Evolutionary conservation across 192 early-diverging fungal species (phyloP).

Genomic region (Coemansia biformis): DNA sequence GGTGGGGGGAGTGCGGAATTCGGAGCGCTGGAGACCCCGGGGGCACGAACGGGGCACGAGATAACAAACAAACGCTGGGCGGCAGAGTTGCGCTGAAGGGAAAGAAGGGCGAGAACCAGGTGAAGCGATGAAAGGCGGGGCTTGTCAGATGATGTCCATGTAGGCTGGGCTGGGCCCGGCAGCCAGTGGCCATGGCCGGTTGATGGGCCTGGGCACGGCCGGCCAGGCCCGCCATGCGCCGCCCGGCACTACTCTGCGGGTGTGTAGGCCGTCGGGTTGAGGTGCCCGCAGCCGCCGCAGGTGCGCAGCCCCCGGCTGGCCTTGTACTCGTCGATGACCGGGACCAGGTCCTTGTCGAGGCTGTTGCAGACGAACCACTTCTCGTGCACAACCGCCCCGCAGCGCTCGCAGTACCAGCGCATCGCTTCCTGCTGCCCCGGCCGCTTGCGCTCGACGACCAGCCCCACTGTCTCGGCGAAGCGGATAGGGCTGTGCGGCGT

Average conservation of each 20-base stretch:
- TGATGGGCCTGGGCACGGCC: no score
- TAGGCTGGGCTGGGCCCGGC: no score
- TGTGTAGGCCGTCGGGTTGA: constrained; percentile 51
- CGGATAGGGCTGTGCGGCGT: constrained; percentile 94
- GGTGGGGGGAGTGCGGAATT: neutral
- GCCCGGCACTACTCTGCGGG: no score
- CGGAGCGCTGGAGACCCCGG: no score
- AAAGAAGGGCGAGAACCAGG: no score
- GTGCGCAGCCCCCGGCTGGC: constrained; percentile 60
- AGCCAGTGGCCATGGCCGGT: no score
- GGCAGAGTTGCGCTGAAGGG: no score
- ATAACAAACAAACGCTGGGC: no score
- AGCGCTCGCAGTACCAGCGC: constrained; percentile 93
- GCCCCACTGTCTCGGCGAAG: constrained; percentile 87
- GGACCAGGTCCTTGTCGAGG: constrained; percentile 84
- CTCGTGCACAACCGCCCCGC: constrained; percentile 78
- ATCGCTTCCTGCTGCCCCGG: constrained; percentile 71
- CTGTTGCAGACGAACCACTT: constrained; percentile 87
- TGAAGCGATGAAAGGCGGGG: no score
- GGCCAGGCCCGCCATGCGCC: no score
- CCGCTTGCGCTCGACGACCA: constrained; percentile 91
- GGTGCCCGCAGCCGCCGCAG: constrained; percentile 66
- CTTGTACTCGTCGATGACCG: constrained; percentile 84
- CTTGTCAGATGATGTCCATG: no score
- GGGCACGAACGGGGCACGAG: no score